Conservation (phyloP, 2,329 filamentous ascomycete genomes). For the Mycosphaerella sp. region DNA sequence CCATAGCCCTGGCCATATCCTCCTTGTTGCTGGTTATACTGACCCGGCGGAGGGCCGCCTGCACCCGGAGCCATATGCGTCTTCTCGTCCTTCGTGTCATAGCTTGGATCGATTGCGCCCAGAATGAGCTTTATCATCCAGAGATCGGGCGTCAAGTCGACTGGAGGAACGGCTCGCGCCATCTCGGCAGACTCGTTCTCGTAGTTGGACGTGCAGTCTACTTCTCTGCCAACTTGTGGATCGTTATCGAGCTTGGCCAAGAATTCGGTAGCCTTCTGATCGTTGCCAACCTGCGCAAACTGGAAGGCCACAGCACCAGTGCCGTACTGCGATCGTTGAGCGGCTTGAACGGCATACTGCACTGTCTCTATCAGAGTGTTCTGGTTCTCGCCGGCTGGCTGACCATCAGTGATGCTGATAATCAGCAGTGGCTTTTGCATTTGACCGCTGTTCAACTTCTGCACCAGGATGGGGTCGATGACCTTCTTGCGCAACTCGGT, state of each 20-base stretch:
- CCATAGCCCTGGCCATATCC: constrained; percentile 26
- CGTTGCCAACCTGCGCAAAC: constrained; percentile 64
- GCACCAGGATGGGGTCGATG: constrained; percentile 54
- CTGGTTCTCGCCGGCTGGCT: constrained; percentile 56
- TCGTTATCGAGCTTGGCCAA: constrained; percentile 58
- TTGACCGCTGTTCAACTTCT: constrained; percentile 46
- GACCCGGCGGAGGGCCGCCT: constrained; percentile 27
- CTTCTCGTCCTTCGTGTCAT: constrained; percentile 61
- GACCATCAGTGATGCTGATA: constrained; percentile 60
- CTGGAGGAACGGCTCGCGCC: constrained; percentile 54
- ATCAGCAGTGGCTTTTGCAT: constrained; percentile 59
- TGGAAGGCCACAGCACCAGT: constrained; percentile 56
- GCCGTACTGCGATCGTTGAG: constrained; percentile 48
- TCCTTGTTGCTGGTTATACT: constrained; percentile 28
- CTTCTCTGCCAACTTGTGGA: constrained; percentile 52
- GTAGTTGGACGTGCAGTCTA: constrained; percentile 64
- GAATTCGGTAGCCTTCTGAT: constrained; percentile 58
- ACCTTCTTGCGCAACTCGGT: constrained; percentile 57
- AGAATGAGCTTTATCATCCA: constrained; percentile 63
- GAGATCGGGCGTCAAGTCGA: constrained; percentile 58
- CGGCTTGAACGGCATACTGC: constrained; percentile 47
- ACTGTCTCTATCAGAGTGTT: constrained; percentile 54
- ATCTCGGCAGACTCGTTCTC: constrained; percentile 63
- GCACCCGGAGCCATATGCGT: constrained; percentile 25
- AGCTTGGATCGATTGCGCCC: constrained; percentile 59